Evolutionary conservation across 495 filamentous ascomycete genomes (phyloP).

Genomic region (Friedmanniomyces simplex): DNA sequence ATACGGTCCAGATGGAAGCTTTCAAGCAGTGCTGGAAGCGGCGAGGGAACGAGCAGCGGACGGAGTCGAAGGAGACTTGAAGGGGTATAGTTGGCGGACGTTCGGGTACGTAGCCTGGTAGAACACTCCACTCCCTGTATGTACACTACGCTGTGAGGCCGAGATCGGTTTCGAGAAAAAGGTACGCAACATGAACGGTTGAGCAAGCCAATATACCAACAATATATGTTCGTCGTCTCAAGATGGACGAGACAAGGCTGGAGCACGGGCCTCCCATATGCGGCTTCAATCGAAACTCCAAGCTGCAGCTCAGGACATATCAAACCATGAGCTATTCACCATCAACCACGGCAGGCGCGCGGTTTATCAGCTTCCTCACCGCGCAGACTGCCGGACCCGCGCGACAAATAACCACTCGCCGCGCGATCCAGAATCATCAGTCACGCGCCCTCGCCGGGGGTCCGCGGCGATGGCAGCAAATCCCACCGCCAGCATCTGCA

Average conservation of each 20-base stretch:
- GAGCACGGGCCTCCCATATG: background rate
- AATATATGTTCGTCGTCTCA: too few relatives aligned
- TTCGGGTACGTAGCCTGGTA: background rate
- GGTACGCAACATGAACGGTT: too few relatives aligned
- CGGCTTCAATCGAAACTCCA: background rate
- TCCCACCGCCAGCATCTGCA: background rate
- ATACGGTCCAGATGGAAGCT: slow-evolving; percentile 62
- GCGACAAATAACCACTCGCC: background rate
- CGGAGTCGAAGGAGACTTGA: slow-evolving; percentile 55
- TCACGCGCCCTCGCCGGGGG: slow-evolving; percentile 1
- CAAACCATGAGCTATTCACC: slow-evolving; percentile 3
- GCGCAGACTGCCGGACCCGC: background rate
- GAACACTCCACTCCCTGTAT: background rate
- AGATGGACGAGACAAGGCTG: too few relatives aligned
- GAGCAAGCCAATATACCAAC: too few relatives aligned
- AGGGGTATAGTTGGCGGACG: background rate
- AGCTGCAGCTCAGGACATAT: background rate
- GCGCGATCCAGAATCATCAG: background rate
- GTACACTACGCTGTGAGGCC: background rate
- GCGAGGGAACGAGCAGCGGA: slow-evolving; percentile 79
- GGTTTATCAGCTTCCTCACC: slow-evolving; percentile 4
- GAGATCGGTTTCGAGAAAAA: too few relatives aligned
- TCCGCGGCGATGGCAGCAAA: slow-evolving; percentile 1
- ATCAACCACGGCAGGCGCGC: slow-evolving; percentile 1
- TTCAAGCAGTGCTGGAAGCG: slow-evolving; percentile 90